phyloP scores from a whole-genome alignment of 2,329 filamentous ascomycete genomes.

The Polytolypa hystricis region DNA sequence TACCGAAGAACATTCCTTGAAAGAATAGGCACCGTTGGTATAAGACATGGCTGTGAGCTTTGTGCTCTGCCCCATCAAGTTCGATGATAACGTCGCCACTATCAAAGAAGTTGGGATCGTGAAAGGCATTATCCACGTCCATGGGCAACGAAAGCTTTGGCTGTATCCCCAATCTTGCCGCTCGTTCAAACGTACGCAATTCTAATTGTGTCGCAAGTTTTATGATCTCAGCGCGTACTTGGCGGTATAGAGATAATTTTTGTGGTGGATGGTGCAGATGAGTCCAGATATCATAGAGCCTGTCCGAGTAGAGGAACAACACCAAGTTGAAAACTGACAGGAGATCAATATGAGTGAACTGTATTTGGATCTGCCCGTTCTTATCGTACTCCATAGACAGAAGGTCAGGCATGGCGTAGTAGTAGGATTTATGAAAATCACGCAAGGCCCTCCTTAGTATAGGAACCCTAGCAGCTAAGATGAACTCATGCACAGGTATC shows the following conservation, averaged over 20 bases:
- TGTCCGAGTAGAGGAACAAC: constrained; percentile 71
- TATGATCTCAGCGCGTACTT: constrained; percentile 78
- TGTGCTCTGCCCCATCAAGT: constrained; percentile 56
- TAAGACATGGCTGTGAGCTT: constrained; percentile 66
- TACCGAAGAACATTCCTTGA: constrained; percentile 76
- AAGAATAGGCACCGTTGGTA: constrained; percentile 89
- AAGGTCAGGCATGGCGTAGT: constrained; percentile 48
- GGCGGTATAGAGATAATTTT: constrained; percentile 62
- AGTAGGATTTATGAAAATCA: constrained; percentile 44
- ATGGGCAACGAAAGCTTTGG: constrained; percentile 52
- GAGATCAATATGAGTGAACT: constrained; percentile 62
- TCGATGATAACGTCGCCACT: constrained; percentile 72
- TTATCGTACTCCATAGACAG: constrained; percentile 45
- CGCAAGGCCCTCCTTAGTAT: constrained; percentile 53
- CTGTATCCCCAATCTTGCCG: constrained; percentile 62
- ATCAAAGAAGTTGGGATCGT: constrained; percentile 60
- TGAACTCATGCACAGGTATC: constrained; percentile 74
- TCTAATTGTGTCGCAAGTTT: constrained; percentile 63
- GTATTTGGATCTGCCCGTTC: constrained; percentile 46
- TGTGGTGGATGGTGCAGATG: constrained; percentile 55
- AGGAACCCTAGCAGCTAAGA: constrained; percentile 63
- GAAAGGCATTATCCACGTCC: constrained; percentile 61
- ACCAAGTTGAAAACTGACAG: constrained; percentile 69
- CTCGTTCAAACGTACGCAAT: constrained; percentile 60
- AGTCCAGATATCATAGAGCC: constrained; percentile 76